Conservation (phyloP, 1,284 basidiomycete species). For the Anthracocystis walkeri region DNA sequence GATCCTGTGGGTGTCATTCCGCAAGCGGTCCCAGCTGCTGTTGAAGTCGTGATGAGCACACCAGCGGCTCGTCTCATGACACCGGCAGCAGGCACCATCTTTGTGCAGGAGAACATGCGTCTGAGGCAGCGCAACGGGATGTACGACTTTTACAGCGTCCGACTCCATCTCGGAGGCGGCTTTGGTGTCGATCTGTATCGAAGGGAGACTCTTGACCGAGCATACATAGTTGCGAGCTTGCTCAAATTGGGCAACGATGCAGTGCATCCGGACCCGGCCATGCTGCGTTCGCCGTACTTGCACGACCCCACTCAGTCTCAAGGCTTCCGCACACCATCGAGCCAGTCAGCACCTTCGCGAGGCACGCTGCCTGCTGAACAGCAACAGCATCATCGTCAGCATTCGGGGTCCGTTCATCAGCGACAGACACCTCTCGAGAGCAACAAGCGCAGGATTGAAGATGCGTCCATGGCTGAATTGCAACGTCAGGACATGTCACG, state of each 20-base stretch:
- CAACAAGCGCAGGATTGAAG: conserved; percentile 6
- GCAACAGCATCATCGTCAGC: conserved; percentile 9
- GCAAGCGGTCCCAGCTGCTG: conserved; percentile 40
- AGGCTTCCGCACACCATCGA: conserved; percentile 39
- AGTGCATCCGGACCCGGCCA: conserved; percentile 44
- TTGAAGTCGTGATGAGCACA: conserved; percentile 45
- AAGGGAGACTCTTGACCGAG: conserved; percentile 54
- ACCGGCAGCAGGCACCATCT: conserved; percentile 58
- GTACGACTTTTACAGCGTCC: conserved; percentile 56
- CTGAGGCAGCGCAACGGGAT: conserved; percentile 50
- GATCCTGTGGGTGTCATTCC: conserved; percentile 53
- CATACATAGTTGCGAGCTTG: conserved; percentile 58
- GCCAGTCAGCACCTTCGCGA: conserved; percentile 6
- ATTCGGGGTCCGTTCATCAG: conserved; percentile 24
- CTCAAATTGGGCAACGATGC: conserved; percentile 59
- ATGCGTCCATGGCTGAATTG: not conserved
- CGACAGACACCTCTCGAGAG: conserved; percentile 18
- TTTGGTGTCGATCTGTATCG: conserved; percentile 59
- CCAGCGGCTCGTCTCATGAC: conserved; percentile 43
- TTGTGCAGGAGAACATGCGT: conserved; percentile 56
- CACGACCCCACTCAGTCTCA: conserved; percentile 21
- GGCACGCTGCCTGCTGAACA: conserved; percentile 1
- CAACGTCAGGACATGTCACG: conserved; percentile 9
- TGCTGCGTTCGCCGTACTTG: conserved; percentile 42
- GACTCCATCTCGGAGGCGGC: conserved; percentile 56